Conservation (phyloP, 73 alveolate genomes). For the Paramecium primaurelia region DNA sequence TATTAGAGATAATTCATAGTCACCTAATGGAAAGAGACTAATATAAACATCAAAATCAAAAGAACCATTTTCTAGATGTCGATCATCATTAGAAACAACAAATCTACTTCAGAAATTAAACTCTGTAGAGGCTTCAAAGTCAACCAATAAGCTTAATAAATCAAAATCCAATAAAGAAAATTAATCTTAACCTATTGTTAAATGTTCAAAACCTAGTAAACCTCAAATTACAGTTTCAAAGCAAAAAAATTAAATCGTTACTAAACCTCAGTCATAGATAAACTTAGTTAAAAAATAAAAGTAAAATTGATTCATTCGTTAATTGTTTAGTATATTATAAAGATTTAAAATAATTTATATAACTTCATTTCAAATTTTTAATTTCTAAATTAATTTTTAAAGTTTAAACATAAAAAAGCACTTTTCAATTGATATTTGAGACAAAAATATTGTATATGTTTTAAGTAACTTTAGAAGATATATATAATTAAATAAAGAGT, state of each 20-base stretch:
- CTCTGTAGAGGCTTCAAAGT: background rate
- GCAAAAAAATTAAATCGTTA: background rate
- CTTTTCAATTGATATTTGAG: background rate
- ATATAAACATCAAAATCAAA: slow-evolving; percentile 23
- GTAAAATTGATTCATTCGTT: background rate
- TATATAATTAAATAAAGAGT: too few relatives aligned
- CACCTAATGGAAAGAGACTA: background rate
- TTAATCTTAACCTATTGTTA: background rate
- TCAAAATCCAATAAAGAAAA: background rate
- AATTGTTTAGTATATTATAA: background rate
- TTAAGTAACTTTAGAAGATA: background rate
- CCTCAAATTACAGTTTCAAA: background rate
- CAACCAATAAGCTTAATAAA: background rate
- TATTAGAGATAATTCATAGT: background rate
- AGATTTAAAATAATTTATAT: background rate
- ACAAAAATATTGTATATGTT: background rate
- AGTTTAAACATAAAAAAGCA: too few relatives aligned
- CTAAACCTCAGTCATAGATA: background rate
- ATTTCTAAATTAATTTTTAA: background rate
- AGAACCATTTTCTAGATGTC: slow-evolving; percentile 7
- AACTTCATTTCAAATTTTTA: background rate
- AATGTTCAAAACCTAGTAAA: background rate
- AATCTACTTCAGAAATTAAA: background rate
- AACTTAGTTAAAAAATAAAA: background rate
- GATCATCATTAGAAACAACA: background rate